These are phyloP conservation scores for Eucalyptus regnans DNA, from an alignment of 345 rosid genomes.

Conservation along the genomic window DNA sequence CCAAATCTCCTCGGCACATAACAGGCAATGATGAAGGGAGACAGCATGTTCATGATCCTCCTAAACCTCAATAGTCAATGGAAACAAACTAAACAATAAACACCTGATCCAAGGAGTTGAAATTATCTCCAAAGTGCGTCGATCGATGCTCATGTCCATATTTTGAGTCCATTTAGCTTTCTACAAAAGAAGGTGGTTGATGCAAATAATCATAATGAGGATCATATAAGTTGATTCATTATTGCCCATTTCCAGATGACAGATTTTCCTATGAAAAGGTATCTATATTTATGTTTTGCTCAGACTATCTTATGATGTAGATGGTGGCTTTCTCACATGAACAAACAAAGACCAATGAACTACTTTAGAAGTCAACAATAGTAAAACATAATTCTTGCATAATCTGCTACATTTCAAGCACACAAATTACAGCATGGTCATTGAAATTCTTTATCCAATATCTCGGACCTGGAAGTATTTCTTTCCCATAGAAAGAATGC, in stretches of 20 bases:
- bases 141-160: constrained; percentile 4
- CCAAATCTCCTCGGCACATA: neutral
- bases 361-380: neutral
- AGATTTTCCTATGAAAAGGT: neutral
- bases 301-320: neutral
- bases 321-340: neutral
- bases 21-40: neutral
- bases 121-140: constrained; percentile 46
- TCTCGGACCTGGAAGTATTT: rapidly evolving
- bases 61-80: neutral
- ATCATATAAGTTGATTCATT: constrained; percentile 8
- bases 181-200: constrained; percentile 12
- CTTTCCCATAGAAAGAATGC: neutral
- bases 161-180: constrained; percentile 12
- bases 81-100: neutral
- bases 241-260: constrained; percentile 15
- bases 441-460: neutral
- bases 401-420: neutral
- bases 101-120: constrained; percentile 73
- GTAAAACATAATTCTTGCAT: neutral
- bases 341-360: neutral
- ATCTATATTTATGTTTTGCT: neutral
- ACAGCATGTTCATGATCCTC: neutral
- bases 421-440: neutral
- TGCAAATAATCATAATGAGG: constrained; percentile 1